Percentiles rank a stretch among this genome's conserved stretches.
Evolutionary conservation across 169 alveolate species (phyloP).

Genomic region (Amoebophrya sp.): DNA sequence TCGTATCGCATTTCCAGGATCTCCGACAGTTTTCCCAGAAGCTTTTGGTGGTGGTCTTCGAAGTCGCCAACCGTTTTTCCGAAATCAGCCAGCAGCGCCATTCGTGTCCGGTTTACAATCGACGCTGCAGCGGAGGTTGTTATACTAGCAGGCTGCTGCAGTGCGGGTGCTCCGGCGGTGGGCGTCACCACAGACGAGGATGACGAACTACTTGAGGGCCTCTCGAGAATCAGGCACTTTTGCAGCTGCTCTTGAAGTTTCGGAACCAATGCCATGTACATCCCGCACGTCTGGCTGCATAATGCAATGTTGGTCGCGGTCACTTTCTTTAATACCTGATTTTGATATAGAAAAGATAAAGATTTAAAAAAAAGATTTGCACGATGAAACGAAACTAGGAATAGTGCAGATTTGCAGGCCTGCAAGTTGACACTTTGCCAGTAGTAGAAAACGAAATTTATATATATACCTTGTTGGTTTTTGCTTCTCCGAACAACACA

Average conservation of each 20-base stretch:
- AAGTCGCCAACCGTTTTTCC: background rate
- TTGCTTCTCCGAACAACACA: background rate
- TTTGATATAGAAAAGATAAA: background rate
- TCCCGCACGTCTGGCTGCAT: background rate
- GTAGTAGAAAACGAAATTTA: background rate
- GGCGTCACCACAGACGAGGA: too few species aligned
- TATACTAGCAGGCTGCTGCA: too few species aligned
- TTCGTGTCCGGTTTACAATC: background rate
- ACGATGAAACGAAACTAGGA: too few species aligned
- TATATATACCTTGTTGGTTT: background rate
- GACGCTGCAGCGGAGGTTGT: too few species aligned
- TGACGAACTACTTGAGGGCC: too few species aligned
- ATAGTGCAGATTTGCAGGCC: too few species aligned
- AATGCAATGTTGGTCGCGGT: background rate
- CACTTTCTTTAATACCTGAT: background rate
- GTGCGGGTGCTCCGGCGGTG: too few species aligned
- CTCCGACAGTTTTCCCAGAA: background rate
- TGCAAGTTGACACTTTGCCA: background rate
- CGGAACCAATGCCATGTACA: background rate
- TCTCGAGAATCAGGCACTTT: background rate
- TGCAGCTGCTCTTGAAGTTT: background rate
- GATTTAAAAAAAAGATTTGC: too few species aligned
- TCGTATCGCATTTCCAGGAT: background rate
- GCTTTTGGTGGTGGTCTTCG: background rate
- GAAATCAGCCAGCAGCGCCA: background rate